These are phyloP conservation scores for Blumeria hordei DNA, from an alignment of 2,329 filamentous ascomycete genomes.

Conservation along the genomic window DNA sequence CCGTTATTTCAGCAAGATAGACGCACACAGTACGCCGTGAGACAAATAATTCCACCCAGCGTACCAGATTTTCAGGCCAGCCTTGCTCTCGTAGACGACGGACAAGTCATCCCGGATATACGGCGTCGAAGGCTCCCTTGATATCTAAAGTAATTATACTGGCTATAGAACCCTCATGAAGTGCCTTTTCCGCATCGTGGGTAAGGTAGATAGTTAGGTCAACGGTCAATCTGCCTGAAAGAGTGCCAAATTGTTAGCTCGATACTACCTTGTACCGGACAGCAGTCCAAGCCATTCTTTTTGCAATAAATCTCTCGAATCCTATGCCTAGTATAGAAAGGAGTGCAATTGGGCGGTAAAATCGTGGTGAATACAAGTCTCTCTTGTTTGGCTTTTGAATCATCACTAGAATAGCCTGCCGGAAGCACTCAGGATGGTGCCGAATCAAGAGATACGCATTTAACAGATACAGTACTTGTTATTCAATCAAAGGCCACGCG, in stretches of 20 bases:
- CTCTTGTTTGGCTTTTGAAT: not conserved
- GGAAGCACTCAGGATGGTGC: not conserved
- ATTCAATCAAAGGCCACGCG: not conserved
- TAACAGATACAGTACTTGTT: not conserved
- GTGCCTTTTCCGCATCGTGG: not conserved
- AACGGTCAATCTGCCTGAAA: not conserved
- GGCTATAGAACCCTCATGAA: not conserved
- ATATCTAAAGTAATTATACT: not conserved
- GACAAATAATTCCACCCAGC: not conserved
- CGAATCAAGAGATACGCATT: not conserved
- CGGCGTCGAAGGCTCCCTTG: not conserved
- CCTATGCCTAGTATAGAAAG: not conserved
- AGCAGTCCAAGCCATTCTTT: not conserved
- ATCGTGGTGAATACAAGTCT: not conserved
- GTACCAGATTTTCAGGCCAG: not conserved
- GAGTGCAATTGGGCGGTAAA: not conserved
- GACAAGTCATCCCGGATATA: not conserved
- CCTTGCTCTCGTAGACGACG: not conserved
- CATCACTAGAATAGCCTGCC: not conserved
- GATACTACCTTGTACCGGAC: not conserved
- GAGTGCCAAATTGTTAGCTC: not conserved
- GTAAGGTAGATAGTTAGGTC: not conserved
- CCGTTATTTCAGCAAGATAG: not conserved
- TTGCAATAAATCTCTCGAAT: not conserved
- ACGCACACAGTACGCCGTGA: not conserved